Evolutionary conservation across 2,329 filamentous ascomycete genomes (phyloP).

Genomic region (Phyllosticta citriasiana): DNA sequence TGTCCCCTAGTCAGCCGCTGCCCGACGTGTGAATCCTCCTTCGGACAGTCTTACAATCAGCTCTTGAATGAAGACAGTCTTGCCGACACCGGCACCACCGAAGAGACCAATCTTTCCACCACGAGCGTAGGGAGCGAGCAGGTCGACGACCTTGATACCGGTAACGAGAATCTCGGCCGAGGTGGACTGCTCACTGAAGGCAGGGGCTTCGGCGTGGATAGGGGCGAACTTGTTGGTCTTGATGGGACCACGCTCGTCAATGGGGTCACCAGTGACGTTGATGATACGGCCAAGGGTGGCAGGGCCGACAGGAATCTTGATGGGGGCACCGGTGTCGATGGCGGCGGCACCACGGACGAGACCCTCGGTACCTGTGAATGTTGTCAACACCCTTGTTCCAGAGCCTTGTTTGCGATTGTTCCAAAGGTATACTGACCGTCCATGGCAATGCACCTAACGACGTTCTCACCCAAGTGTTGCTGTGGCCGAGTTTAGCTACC

Average conservation of each 20-base stretch:
- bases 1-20: constrained; percentile 26
- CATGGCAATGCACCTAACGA: constrained; percentile 99
- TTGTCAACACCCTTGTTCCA: constrained; percentile 12
- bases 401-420: neutral
- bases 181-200: constrained; percentile 93
- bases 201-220: constrained; percentile 89
- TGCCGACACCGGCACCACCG: constrained; percentile 99
- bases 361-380: constrained; percentile 82
- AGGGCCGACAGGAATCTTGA: constrained; percentile 90
- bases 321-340: constrained; percentile 83
- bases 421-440: constrained; percentile 60
- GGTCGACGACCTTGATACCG: constrained; percentile 99
- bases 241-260: constrained; percentile 98
- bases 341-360: constrained; percentile 84
- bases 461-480: constrained; percentile 99
- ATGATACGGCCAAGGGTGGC: constrained; percentile 97
- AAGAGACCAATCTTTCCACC: constrained; percentile 99
- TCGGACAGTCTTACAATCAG: constrained; percentile 58
- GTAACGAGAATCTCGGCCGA: constrained; percentile 93
- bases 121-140: constrained; percentile 98
- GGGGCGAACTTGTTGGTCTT: constrained; percentile 79
- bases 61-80: constrained; percentile 99
- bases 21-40: neutral
- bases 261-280: constrained; percentile 99
- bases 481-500: constrained; percentile 33